Evolutionary conservation across 805 yeast species (phyloP).

Genomic region (Ogataea parapolymorpha): DNA sequence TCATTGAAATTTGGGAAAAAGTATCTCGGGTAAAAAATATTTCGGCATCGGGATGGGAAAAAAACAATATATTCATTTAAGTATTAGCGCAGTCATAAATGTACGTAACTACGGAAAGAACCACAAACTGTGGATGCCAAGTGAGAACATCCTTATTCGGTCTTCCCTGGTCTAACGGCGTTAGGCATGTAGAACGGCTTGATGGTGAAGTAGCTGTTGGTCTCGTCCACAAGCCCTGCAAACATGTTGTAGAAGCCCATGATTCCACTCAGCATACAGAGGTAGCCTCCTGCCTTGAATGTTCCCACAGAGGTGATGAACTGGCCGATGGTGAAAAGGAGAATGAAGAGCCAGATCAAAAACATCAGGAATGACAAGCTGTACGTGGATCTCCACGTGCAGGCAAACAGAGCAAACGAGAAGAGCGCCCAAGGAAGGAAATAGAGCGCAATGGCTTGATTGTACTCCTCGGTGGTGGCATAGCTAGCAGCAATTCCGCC

Average conservation of each 20-base stretch:
- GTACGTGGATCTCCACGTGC: constrained; percentile 48
- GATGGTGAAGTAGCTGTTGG: constrained; percentile 56
- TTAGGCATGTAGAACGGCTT: constrained; percentile 50
- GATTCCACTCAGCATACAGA: constrained; percentile 42
- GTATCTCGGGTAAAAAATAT: not conserved
- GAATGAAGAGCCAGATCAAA: constrained; percentile 43
- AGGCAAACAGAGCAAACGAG: constrained; percentile 42
- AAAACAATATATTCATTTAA: not conserved
- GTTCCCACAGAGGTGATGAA: constrained; percentile 35
- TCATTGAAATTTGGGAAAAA: not conserved
- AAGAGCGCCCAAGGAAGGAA: constrained; percentile 52
- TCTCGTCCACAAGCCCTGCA: constrained; percentile 45
- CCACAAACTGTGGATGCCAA: not conserved
- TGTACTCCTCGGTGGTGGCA: constrained; percentile 33
- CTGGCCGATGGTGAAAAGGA: constrained; percentile 43
- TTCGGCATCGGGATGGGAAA: not conserved
- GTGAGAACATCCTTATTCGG: not conserved
- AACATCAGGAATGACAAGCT: constrained; percentile 39
- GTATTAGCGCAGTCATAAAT: constrained; percentile 8
- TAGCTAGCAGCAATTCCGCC: constrained; percentile 43
- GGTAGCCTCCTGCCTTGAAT: constrained; percentile 46
- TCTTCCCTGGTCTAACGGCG: constrained; percentile 22
- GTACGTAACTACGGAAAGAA: not conserved
- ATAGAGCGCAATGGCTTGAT: constrained; percentile 46
- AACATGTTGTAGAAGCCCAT: constrained; percentile 46